These are phyloP conservation scores for Fusarium bulbicola DNA, from an alignment of 2,329 filamentous ascomycete genomes.

Conservation along the genomic window DNA sequence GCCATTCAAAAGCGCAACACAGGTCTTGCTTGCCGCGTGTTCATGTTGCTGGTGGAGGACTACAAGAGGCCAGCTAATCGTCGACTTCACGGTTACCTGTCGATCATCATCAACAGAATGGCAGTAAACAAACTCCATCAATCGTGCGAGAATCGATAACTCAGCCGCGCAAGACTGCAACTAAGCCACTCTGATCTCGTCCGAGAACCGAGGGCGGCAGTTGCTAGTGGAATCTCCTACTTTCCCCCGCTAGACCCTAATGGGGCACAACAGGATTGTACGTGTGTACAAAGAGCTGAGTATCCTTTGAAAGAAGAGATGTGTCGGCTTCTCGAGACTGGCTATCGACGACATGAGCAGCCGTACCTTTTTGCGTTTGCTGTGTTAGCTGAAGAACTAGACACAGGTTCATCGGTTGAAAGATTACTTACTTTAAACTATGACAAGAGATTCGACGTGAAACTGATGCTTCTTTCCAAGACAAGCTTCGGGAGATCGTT, in stretches of 20 bases:
- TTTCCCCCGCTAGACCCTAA: not conserved
- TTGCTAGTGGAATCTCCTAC: not conserved
- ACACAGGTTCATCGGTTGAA: not conserved
- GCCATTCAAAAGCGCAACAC: not conserved
- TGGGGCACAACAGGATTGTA: not conserved
- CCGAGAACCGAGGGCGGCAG: not conserved
- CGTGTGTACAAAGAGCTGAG: fast-evolving
- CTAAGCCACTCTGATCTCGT: not conserved
- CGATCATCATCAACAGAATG: not conserved
- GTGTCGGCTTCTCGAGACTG: not conserved
- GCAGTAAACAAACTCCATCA: not conserved
- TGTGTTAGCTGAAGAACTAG: not conserved
- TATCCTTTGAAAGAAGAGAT: not conserved
- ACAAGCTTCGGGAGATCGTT: not conserved
- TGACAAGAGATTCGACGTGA: not conserved
- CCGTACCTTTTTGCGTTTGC: not conserved
- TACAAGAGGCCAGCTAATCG: not conserved
- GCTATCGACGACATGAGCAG: not conserved
- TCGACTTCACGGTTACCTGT: not conserved
- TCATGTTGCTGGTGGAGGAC: not conserved
- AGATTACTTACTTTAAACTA: not conserved
- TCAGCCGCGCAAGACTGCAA: not conserved
- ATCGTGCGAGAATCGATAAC: not conserved
- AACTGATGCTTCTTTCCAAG: not conserved
- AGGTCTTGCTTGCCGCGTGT: not conserved